These are phyloP conservation scores for Thermothelomyces thermophilus DNA, from an alignment of 2,329 filamentous ascomycete species.

Conservation along the genomic window DNA sequence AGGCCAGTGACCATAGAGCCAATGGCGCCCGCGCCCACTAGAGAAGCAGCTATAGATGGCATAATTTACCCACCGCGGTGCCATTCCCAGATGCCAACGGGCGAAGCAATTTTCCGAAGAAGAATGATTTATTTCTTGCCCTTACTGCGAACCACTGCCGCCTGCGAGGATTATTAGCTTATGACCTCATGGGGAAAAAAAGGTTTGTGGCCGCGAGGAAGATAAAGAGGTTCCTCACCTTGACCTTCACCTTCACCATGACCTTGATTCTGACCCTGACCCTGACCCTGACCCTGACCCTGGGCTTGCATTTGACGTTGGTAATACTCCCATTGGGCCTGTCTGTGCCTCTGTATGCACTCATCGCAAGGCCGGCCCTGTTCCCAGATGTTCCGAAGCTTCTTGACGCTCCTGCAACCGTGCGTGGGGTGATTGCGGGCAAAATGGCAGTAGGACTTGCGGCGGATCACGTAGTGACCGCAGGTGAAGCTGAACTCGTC, in stretches of 20 bases:
- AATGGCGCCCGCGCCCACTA: too few species aligned
- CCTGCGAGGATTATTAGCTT: neutral
- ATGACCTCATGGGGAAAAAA: neutral
- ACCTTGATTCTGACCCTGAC: too few species aligned
- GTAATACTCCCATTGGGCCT: neutral
- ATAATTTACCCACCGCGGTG: too few species aligned
- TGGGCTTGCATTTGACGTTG: neutral
- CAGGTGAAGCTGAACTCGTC: conserved; percentile 64
- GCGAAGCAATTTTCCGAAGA: neutral
- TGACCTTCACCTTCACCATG: too few species aligned
- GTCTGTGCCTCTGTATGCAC: conserved; percentile 31
- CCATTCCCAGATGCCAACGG: too few species aligned
- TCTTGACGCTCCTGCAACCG: conserved; percentile 61
- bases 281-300: neutral
- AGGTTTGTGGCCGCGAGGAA: too few species aligned
- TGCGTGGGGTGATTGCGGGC: conserved; percentile 67
- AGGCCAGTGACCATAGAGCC: too few species aligned
- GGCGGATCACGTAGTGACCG: conserved; percentile 50
- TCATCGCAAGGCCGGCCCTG: conserved; percentile 48
- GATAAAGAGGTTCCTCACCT: too few species aligned
- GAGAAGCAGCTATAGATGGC: too few species aligned
- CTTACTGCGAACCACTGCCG: neutral
- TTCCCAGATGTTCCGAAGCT: conserved; percentile 53
- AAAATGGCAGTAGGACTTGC: conserved; percentile 67
- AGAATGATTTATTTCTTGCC: too few species aligned